Conservation (phyloP, 164 flowering plant genomes). For the Taxillus chinensis region DNA sequence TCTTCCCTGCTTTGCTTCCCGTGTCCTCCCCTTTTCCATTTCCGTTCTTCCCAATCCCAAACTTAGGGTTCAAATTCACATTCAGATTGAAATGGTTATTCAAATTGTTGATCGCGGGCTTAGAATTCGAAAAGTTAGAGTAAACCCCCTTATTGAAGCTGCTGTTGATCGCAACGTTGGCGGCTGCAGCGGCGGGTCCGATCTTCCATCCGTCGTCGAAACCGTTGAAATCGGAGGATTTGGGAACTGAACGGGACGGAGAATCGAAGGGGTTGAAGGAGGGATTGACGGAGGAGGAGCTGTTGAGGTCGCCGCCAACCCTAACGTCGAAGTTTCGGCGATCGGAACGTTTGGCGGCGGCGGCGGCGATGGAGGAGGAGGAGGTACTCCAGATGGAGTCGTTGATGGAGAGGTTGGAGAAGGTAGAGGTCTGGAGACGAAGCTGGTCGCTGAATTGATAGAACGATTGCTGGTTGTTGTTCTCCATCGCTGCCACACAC, state of each 20-base stretch:
- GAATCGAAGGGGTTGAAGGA: too few relatives aligned
- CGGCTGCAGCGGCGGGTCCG: too few relatives aligned
- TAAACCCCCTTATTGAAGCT: slow-evolving; percentile 62
- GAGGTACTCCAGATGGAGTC: slow-evolving; percentile 66
- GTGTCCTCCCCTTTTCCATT: slow-evolving; percentile 23
- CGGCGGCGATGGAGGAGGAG: too few relatives aligned
- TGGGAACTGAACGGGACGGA: too few relatives aligned
- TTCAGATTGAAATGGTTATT: slow-evolving; percentile 4
- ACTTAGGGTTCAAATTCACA: slow-evolving; percentile 10
- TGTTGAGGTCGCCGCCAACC: slow-evolving; percentile 35
- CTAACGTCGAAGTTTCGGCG: slow-evolving; percentile 56
- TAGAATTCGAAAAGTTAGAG: slow-evolving; percentile 5
- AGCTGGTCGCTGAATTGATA: slow-evolving; percentile 91
- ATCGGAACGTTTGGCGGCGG: slow-evolving; percentile 29
- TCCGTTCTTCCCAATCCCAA: background rate
- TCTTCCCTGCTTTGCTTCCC: slow-evolving; percentile 17
- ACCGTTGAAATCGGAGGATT: too few relatives aligned
- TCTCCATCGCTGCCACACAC: slow-evolving; percentile 5
- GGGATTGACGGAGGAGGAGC: background rate
- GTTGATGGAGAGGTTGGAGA: slow-evolving; percentile 59
- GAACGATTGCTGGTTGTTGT: slow-evolving; percentile 60
- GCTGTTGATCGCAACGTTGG: slow-evolving; percentile 27
- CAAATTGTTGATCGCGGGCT: slow-evolving; percentile 15
- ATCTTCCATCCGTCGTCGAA: too few relatives aligned
- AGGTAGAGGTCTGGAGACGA: slow-evolving; percentile 36